Evolutionary conservation across 768 basidiomycete species (phyloP), one percentile per base, ranked within the genome.

Genomic region (Termitomyces sp.): DNA sequence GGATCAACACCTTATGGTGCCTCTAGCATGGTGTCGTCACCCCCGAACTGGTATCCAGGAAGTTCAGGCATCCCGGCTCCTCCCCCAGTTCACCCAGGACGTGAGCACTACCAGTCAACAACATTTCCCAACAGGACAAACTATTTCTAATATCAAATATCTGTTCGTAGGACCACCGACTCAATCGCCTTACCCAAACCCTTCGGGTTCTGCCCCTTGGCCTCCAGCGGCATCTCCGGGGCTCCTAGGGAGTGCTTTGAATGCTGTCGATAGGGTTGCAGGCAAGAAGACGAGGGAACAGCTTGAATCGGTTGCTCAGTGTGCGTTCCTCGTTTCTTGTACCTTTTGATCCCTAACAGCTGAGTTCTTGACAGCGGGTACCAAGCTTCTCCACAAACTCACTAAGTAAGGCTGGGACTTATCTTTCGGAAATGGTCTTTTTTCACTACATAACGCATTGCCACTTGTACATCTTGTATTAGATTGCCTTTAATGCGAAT

Each of bases 231-330:
- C 74, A 20, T 65, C 69, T 53, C 42, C 69, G 27, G 67, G 67
- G 51, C 69, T 80, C 9, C 60, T 79, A 33, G 76, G 71, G 30
- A 72, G 71, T 62, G 84, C 84, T 42, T 63, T 78, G 62, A 76
- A 68, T 59, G 75, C 78, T n/a, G 75, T 88, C 20, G 85, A 85
- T 66, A 81, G 76, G 57, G 69, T 86, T 32, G 82, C 82, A 18
- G 84, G 86, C 4, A 75, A 73, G 62, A 78, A 77, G 55, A 79
- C 77, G 43, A 70, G 80, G 40, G 68, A 70, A 34, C 83, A 82
- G 63, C 58, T 87, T 42, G 83, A 85, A 61, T 75, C 71, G 44
- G 70, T 86, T 44, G 76, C 82, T 26, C 78, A 82, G 46, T 77
- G 85, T 87, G 64, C 66, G 85, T 80, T 49, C 30, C 45, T 12